Conservation (phyloP, 371 early-diverging fungal genomes). For the Massospora cicadina region DNA sequence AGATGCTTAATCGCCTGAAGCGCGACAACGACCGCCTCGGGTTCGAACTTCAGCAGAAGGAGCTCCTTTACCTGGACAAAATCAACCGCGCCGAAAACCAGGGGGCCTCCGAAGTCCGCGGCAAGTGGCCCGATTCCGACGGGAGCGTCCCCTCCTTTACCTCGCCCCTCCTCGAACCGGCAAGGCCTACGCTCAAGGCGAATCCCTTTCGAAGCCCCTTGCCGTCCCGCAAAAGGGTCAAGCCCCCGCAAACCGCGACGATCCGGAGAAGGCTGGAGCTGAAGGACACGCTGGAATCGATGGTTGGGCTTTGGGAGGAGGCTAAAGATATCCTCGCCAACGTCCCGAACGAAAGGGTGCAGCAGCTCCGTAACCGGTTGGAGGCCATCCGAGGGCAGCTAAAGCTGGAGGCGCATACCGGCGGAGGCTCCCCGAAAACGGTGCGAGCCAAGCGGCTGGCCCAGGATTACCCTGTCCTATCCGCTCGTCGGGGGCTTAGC, state of each 20-base stretch:
- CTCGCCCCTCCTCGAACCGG: background rate
- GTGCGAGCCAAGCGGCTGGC: background rate
- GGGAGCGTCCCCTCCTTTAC: background rate
- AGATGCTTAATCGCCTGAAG: background rate
- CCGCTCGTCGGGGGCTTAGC: background rate
- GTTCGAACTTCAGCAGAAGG: background rate
- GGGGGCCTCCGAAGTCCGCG: background rate
- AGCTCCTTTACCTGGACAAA: background rate
- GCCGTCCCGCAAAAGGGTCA: background rate
- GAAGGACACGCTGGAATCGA: background rate
- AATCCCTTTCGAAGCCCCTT: background rate
- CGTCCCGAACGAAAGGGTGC: background rate
- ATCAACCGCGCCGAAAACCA: background rate
- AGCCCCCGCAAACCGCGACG: background rate
- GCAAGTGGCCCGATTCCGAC: too few species aligned
- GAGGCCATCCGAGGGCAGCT: background rate
- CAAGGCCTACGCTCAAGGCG: background rate
- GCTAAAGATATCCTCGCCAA: background rate
- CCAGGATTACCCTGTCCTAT: background rate
- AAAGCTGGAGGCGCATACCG: too few species aligned
- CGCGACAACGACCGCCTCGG: background rate
- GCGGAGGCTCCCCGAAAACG: background rate
- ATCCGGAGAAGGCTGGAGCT: background rate
- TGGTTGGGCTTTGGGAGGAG: background rate
- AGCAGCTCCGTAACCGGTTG: background rate